Conservation (phyloP, 257 asterid species). For the Scutellaria minor region DNA sequence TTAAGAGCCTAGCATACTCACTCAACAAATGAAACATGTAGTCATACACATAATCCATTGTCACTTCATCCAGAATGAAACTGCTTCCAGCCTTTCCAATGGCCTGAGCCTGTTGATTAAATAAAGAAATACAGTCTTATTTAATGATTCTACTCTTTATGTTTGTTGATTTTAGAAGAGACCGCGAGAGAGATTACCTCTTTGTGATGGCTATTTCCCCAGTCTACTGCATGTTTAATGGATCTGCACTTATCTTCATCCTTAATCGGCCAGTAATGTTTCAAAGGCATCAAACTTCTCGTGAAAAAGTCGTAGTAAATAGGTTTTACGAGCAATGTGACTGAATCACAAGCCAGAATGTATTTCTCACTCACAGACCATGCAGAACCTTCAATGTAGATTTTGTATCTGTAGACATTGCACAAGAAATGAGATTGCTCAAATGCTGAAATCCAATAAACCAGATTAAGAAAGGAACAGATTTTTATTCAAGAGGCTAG, state of each 20-base stretch:
- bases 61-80: constrained; percentile 58
- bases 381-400: constrained; percentile 86
- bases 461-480: no score
- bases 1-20: constrained; percentile 72
- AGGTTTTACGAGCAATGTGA: constrained; percentile 63
- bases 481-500: neutral
- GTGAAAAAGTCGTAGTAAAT: constrained; percentile 80
- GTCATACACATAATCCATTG: constrained; percentile 76
- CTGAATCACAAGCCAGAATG: constrained; percentile 86
- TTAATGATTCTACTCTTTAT: neutral
- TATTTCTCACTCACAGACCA: constrained; percentile 99
- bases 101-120: constrained; percentile 59
- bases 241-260: constrained; percentile 73
- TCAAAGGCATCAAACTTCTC: constrained; percentile 74
- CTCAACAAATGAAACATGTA: constrained; percentile 82
- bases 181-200: constrained; percentile 35
- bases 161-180: neutral
- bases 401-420: constrained; percentile 61
- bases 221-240: constrained; percentile 79
- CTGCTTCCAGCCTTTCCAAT: constrained; percentile 69
- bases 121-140: neutral
- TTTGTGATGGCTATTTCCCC: constrained; percentile 73
- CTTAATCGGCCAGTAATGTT: constrained; percentile 90
- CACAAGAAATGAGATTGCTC: constrained; percentile 4
- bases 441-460: neutral